Percentiles rank a stretch among this genome's conserved stretches.
Evolutionary conservation across 306 rosid genomes (phyloP).

Genomic region (Ziziphus jujuba): DNA sequence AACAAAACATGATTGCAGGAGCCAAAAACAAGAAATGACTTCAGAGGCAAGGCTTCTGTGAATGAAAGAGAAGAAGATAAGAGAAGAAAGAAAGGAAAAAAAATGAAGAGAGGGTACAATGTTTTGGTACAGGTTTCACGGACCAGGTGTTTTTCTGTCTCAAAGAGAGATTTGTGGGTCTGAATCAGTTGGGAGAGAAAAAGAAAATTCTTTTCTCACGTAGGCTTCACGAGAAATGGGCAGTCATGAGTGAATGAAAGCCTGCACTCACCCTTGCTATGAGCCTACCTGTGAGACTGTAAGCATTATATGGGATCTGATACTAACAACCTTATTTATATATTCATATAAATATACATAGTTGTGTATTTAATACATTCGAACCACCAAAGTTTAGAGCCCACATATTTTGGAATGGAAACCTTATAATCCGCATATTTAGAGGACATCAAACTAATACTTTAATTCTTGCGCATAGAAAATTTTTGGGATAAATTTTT

Average conservation of each 20-base stretch:
- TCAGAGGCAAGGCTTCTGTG: constrained; percentile 25
- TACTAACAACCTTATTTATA: constrained; percentile 11
- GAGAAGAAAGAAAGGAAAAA: constrained; percentile 19
- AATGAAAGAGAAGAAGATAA: constrained; percentile 24
- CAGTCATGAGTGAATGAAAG: constrained; percentile 56
- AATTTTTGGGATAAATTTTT: too few species aligned
- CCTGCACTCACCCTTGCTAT: constrained; percentile 29
- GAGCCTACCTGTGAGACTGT: constrained; percentile 34
- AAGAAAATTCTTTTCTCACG: constrained; percentile 36
- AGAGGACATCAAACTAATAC: neutral
- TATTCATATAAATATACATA: neutral
- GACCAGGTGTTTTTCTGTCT: constrained; percentile 60
- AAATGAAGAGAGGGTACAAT: constrained; percentile 18
- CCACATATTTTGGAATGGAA: constrained; percentile 24
- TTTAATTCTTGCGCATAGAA: too few species aligned
- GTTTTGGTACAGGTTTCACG: constrained; percentile 49
- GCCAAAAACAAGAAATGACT: constrained; percentile 37
- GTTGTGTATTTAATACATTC: neutral
- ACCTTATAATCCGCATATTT: neutral
- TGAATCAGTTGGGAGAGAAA: constrained; percentile 14
- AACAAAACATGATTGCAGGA: constrained; percentile 22
- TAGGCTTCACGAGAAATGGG: constrained; percentile 68
- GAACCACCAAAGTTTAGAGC: constrained; percentile 9
- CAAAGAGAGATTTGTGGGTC: constrained; percentile 28
- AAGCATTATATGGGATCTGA: constrained; percentile 19